Percentiles rank a stretch among this genome's conserved stretches.
Conservation (phyloP, 2,329 filamentous ascomycete genomes). For the Tolypocladium tropicale region DNA sequence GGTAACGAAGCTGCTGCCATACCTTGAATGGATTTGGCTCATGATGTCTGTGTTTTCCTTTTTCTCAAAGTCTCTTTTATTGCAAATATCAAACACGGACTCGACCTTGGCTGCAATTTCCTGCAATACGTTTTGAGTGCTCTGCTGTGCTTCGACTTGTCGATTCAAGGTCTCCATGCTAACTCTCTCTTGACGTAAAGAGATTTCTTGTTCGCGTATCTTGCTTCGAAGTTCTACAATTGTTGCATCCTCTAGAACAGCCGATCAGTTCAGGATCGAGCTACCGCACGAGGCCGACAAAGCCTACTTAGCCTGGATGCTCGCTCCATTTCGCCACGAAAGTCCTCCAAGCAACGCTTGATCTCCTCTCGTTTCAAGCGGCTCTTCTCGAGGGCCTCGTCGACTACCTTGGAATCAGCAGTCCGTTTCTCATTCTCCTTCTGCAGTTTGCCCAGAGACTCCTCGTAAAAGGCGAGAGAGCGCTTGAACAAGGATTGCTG, state of each 20-base stretch:
- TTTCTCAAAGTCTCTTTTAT: background rate
- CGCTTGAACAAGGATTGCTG: slow-evolving; percentile 32
- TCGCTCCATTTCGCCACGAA: slow-evolving; percentile 11
- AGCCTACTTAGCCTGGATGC: slow-evolving; percentile 14
- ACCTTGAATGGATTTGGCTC: slow-evolving; percentile 10
- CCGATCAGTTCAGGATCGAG: background rate
- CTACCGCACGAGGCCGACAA: too few species aligned
- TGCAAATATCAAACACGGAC: slow-evolving; percentile 6
- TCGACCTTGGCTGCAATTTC: slow-evolving; percentile 10
- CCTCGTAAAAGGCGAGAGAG: slow-evolving; percentile 20
- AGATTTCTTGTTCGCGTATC: slow-evolving; percentile 9
- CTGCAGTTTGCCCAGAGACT: slow-evolving; percentile 22
- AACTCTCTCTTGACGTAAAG: slow-evolving; percentile 1
- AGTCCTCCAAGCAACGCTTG: slow-evolving; percentile 17
- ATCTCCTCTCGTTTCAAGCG: slow-evolving; percentile 21
- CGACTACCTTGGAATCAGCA: slow-evolving; percentile 11
- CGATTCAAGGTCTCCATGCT: slow-evolving; percentile 3
- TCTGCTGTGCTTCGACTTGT: slow-evolving; percentile 7
- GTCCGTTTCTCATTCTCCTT: slow-evolving; percentile 17
- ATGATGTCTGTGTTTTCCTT: slow-evolving; percentile 1
- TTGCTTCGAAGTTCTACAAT: slow-evolving; percentile 13
- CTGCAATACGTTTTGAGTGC: slow-evolving; percentile 4
- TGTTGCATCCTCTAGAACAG: slow-evolving; percentile 11
- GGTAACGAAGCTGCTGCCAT: background rate
- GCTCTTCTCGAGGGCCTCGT: slow-evolving; percentile 16